Conservation (phyloP, 129 eudicot species). For the Escallonia herrerae region DNA sequence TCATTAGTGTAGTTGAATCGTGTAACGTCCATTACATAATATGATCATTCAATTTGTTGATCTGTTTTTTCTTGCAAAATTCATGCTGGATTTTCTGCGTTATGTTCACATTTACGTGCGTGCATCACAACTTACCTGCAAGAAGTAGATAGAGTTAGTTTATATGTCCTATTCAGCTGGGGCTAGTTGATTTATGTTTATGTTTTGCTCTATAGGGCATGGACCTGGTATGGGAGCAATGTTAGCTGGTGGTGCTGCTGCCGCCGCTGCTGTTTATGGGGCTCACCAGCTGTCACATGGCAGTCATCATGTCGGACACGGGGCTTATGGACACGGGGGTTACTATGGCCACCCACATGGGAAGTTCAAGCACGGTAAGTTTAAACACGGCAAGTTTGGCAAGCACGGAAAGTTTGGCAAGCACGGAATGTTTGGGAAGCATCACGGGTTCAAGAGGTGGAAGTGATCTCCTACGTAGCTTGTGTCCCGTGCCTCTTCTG, state of each 20-base stretch:
- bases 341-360: conserved; percentile 52
- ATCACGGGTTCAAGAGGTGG: conserved; percentile 36
- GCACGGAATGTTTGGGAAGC: conserved; percentile 48
- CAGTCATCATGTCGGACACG: conserved; percentile 18
- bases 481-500: too few species aligned
- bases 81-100: too few species aligned
- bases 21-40: too few species aligned
- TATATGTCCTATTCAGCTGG: too few species aligned
- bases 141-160: not conserved
- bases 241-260: conserved; percentile 73
- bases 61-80: too few species aligned
- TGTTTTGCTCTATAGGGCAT: conserved; percentile 34
- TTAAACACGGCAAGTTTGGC: conserved; percentile 69
- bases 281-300: conserved; percentile 54
- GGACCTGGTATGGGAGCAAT: conserved; percentile 48
- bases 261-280: conserved; percentile 60
- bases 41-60: too few species aligned
- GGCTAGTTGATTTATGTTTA: not conserved
- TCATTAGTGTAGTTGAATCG: too few species aligned
- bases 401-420: conserved; percentile 65
- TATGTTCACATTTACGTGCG: too few species aligned
- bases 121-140: too few species aligned
- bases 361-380: conserved; percentile 57
- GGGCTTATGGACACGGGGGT: conserved; percentile 16
- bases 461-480: conserved; percentile 26